Conservation (phyloP, 495 filamentous ascomycete genomes). For the Podospora anserina region DNA sequence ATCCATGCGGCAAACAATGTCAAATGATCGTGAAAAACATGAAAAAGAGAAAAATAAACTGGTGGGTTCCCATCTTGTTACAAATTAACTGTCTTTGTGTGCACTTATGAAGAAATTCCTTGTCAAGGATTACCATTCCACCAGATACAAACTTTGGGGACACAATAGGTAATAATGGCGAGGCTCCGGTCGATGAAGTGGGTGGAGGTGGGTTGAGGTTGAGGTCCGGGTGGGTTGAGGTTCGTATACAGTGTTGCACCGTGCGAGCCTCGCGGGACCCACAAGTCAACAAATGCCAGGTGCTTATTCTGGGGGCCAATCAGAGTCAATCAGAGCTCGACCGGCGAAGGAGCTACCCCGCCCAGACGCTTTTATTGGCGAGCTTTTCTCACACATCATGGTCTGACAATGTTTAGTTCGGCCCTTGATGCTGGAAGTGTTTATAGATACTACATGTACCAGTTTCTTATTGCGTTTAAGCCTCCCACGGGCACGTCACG, state of each 20-base stretch:
- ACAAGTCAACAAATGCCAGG: background rate
- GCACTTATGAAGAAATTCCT: background rate
- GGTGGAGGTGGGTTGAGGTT: too few relatives aligned
- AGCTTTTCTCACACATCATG: background rate
- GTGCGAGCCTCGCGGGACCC: background rate
- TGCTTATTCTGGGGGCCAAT: background rate
- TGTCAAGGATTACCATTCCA: background rate
- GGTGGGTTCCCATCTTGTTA: background rate
- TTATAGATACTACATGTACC: too few relatives aligned
- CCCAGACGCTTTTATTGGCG: background rate
- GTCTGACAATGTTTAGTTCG: background rate
- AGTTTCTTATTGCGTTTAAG: too few relatives aligned
- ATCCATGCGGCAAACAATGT: background rate
- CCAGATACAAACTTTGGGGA: background rate
- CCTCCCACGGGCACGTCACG: background rate
- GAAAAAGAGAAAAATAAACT: background rate
- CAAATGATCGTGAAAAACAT: background rate
- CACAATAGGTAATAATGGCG: too few relatives aligned
- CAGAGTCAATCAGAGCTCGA: background rate
- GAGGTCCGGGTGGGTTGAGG: too few relatives aligned
- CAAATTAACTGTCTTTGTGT: background rate
- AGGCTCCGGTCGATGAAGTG: too few relatives aligned
- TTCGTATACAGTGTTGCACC: background rate
- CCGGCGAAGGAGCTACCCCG: background rate
- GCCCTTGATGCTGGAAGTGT: too few relatives aligned